phyloP scores from a whole-genome alignment of 2,329 filamentous ascomycete species.

The Colletotrichum sublineola region DNA sequence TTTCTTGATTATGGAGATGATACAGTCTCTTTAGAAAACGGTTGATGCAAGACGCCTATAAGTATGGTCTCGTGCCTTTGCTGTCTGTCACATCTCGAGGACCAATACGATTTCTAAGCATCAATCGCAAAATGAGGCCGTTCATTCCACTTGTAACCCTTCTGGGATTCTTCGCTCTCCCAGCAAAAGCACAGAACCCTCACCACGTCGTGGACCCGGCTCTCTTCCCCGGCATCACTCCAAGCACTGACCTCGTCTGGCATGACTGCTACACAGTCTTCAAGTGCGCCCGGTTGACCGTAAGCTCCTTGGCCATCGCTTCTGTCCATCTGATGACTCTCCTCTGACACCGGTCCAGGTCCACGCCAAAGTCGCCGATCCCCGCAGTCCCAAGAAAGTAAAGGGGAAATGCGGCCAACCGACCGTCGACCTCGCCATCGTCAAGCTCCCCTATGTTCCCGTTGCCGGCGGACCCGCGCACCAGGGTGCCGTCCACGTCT shows the following conservation, averaged over 20 bases:
- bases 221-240: slow-evolving; percentile 4
- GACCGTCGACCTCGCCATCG: slow-evolving; percentile 21
- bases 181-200: slow-evolving; percentile 9
- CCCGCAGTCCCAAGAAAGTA: slow-evolving; percentile 17
- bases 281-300: slow-evolving; percentile 20
- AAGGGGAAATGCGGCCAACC: slow-evolving; percentile 18
- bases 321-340: neutral
- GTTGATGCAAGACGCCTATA: neutral
- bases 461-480: neutral
- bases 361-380: slow-evolving; percentile 24
- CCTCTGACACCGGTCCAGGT: neutral
- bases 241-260: slow-evolving; percentile 22
- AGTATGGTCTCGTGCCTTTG: neutral
- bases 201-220: slow-evolving; percentile 8
- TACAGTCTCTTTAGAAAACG: neutral
- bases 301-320: neutral
- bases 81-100: neutral
- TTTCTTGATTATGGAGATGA: neutral
- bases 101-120: neutral
- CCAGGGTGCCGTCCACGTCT: slow-evolving; percentile 18
- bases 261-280: slow-evolving; percentile 24
- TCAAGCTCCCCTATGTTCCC: slow-evolving; percentile 26
- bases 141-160: neutral
- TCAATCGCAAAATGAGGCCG: neutral
- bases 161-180: neutral